These are phyloP conservation scores for Fusarium siculi DNA, from an alignment of 2,329 filamentous ascomycete genomes.

Conservation along the genomic window DNA sequence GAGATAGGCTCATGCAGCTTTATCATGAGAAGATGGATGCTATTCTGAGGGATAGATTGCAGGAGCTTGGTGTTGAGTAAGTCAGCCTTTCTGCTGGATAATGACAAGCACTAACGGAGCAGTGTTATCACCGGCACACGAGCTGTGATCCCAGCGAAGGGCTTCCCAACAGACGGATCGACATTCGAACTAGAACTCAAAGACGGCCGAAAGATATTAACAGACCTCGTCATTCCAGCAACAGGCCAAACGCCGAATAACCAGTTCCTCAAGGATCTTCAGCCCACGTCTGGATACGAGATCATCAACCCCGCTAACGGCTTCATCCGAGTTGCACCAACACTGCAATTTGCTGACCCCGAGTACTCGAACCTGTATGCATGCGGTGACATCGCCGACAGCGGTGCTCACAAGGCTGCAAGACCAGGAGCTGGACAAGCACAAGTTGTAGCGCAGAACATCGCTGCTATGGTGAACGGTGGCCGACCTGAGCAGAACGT, in stretches of 20 bases:
- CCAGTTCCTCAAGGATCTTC: conserved; percentile 33
- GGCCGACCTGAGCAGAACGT: conserved; percentile 18
- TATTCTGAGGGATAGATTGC: conserved; percentile 30
- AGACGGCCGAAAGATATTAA: conserved; percentile 33
- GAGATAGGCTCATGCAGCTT: conserved; percentile 40
- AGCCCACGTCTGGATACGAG: neutral
- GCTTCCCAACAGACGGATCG: conserved; percentile 36
- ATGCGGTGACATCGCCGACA: conserved; percentile 43
- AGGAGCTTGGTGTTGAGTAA: conserved; percentile 41
- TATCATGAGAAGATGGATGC: conserved; percentile 42
- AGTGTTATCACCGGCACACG: conserved; percentile 39
- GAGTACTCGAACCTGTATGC: conserved; percentile 39
- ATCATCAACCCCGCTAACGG: conserved; percentile 37
- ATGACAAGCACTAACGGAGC: rapidly evolving
- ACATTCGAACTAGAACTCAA: conserved; percentile 35
- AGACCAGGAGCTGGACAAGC: conserved; percentile 37
- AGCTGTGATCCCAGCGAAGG: conserved; percentile 30
- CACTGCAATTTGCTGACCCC: conserved; percentile 38
- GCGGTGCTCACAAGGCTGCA: conserved; percentile 41
- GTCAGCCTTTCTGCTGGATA: rapidly evolving
- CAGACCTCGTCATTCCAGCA: conserved; percentile 40
- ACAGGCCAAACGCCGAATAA: conserved; percentile 44
- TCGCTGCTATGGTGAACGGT: conserved; percentile 35
- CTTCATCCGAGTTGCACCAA: conserved; percentile 37
- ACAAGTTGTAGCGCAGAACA: conserved; percentile 37